Evolutionary conservation across 2,329 filamentous ascomycete genomes (phyloP).

Genomic region (Colletotrichum musae): DNA sequence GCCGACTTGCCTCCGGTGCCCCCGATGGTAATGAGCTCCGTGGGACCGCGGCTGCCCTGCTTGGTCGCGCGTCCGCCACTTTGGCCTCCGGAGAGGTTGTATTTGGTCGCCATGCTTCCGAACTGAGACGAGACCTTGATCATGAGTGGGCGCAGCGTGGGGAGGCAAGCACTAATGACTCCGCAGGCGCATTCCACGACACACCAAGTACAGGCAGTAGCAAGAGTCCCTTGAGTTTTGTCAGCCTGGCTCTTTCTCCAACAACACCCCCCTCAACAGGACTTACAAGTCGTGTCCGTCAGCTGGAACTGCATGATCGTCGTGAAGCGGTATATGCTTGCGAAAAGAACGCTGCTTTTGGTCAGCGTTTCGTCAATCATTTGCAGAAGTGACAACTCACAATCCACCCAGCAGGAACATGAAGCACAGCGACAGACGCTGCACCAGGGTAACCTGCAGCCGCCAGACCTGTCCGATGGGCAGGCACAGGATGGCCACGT

Average conservation of each 20-base stretch:
- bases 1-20: constrained; percentile 30
- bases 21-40: constrained; percentile 35
- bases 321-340: constrained; percentile 47
- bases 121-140: constrained; percentile 31
- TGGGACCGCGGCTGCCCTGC: constrained; percentile 28
- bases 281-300: constrained; percentile 44
- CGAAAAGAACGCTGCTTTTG: constrained; percentile 18
- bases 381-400: constrained; percentile 43
- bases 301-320: constrained; percentile 48
- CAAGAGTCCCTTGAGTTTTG: constrained; percentile 46
- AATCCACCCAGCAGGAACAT: constrained; percentile 53
- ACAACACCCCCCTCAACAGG: background rate
- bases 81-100: constrained; percentile 32
- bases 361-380: background rate
- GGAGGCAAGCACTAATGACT: constrained; percentile 59
- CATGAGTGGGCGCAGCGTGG: constrained; percentile 55
- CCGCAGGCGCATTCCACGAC: constrained; percentile 51
- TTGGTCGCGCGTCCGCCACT: constrained; percentile 26
- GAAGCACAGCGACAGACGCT: constrained; percentile 45
- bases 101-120: constrained; percentile 34
- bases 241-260: background rate
- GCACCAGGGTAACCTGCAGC: constrained; percentile 44
- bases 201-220: constrained; percentile 50
- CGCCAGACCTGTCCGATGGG: constrained; percentile 47
- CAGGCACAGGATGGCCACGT: constrained; percentile 52